phyloP scores from a whole-genome alignment of 163 green algal species.

The Coccomyxa subellipsoidea region DNA sequence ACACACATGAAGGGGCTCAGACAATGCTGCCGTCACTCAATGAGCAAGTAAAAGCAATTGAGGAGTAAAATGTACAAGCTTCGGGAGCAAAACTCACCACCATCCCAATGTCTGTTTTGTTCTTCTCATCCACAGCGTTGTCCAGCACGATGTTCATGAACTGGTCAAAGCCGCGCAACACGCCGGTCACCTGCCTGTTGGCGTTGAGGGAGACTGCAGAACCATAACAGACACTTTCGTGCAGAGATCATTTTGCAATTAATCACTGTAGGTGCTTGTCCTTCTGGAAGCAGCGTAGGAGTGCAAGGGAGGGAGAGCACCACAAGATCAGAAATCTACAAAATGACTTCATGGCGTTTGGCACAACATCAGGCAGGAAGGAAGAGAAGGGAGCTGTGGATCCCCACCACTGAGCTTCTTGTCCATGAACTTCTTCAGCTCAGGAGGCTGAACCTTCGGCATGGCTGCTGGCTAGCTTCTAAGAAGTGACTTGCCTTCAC shows the following conservation, averaged over 20 bases:
- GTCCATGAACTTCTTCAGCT: conserved; percentile 98
- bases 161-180: conserved; percentile 96
- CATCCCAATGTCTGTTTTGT: conserved; percentile 94
- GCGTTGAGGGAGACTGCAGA: conserved; percentile 90
- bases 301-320: no score
- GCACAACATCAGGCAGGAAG: no score
- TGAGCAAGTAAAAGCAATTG: neutral
- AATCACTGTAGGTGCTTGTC: neutral
- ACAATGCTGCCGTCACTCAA: neutral
- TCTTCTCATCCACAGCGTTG: conserved; percentile 86
- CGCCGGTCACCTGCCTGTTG: conserved; percentile 92
- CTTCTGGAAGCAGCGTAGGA: no score
- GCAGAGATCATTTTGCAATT: neutral
- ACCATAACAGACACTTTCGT: neutral
- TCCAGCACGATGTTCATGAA: conserved; percentile 99
- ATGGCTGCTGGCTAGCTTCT: conserved; percentile 37
- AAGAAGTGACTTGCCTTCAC: no score
- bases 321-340: no score
- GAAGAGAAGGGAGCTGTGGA: neutral
- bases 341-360: no score
- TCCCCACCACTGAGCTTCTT: conserved; percentile 89
- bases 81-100: conserved; percentile 64
- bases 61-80: neutral
- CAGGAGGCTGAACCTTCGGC: conserved; percentile 89
- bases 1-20: neutral